Evolutionary conservation across 176 grass and related monocot species (phyloP).

Genomic region (Carex littledalei): DNA sequence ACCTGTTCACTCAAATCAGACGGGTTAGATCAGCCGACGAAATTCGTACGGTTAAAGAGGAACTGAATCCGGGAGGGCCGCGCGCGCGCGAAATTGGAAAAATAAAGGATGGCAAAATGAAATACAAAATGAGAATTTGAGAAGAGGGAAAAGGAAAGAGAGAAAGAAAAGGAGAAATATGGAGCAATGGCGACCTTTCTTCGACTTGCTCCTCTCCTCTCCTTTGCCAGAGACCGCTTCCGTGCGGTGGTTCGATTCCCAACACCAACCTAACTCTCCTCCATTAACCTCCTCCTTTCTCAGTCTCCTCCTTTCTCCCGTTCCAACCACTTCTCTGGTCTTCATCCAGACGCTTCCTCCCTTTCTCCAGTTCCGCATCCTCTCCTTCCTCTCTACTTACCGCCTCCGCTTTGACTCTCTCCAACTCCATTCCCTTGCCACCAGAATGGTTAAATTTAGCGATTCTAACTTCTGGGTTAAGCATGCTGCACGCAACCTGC

Average conservation of each 20-base stretch:
- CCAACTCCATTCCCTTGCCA: conserved; percentile 35
- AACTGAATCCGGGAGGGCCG: not conserved
- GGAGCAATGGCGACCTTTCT: conserved; percentile 55
- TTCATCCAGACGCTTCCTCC: conserved; percentile 58
- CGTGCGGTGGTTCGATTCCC: conserved; percentile 24
- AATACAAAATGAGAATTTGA: not conserved
- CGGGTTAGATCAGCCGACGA: too few species aligned
- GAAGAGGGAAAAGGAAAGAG: not conserved
- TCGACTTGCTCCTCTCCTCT: conserved; percentile 38
- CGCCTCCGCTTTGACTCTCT: conserved; percentile 25
- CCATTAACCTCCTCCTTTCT: conserved; percentile 32
- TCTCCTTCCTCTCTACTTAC: conserved; percentile 59
- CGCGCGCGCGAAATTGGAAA: not conserved
- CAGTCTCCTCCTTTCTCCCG: conserved; percentile 16
- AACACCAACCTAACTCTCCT: conserved; percentile 6
- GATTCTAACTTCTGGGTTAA: conserved; percentile 33
- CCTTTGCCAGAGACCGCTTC: conserved; percentile 33
- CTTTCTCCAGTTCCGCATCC: conserved; percentile 52
- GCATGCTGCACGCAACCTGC: conserved; percentile 54
- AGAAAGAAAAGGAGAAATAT: conserved; percentile 10
- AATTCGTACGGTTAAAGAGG: too few species aligned
- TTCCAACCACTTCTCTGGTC: conserved; percentile 14
- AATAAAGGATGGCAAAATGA: not conserved
- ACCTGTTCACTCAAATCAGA: too few species aligned
- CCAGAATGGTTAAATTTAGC: not conserved